Conservation (phyloP, 2,329 filamentous ascomycete genomes). For the Cladophialophora immunda region DNA sequence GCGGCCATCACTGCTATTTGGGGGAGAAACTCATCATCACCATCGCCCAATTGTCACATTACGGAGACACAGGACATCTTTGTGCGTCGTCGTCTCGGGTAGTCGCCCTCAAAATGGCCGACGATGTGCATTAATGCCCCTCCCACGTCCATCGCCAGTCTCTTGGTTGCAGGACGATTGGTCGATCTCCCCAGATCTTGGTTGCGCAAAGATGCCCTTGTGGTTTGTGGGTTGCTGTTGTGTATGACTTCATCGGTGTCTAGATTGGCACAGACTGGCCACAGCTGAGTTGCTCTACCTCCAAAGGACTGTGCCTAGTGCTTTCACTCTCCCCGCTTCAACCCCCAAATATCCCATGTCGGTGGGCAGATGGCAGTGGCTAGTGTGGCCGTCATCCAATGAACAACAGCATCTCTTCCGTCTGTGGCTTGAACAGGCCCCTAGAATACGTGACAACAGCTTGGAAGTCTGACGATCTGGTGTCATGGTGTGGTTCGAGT, state of each 20-base stretch:
- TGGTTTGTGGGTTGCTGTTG: background rate
- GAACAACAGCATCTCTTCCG: background rate
- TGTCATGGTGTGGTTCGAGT: constrained; percentile 4
- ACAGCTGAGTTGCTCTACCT: background rate
- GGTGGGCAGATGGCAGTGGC: background rate
- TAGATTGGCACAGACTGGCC: background rate
- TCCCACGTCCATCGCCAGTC: background rate
- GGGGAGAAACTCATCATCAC: no score
- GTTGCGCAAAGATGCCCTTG: constrained; percentile 5
- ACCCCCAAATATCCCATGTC: background rate
- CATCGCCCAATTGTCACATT: background rate
- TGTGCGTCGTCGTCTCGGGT: background rate
- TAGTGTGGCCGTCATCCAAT: constrained; percentile 3
- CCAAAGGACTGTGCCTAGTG: background rate
- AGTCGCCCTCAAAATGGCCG: background rate
- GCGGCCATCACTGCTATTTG: background rate
- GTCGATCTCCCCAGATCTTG: constrained; percentile 15
- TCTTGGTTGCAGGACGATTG: constrained; percentile 10
- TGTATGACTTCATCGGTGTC: constrained; percentile 24
- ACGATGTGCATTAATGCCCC: constrained; percentile 6
- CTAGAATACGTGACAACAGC: background rate
- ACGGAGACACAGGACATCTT: background rate
- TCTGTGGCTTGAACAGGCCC: constrained; percentile 15
- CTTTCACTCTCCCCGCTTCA: background rate
- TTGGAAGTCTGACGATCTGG: background rate